A percentile compares a stretch with the other conserved stretches of the same genome.
phyloP scores from a whole-genome alignment of 2,329 filamentous ascomycete species.

The Phialophora macrospora region DNA sequence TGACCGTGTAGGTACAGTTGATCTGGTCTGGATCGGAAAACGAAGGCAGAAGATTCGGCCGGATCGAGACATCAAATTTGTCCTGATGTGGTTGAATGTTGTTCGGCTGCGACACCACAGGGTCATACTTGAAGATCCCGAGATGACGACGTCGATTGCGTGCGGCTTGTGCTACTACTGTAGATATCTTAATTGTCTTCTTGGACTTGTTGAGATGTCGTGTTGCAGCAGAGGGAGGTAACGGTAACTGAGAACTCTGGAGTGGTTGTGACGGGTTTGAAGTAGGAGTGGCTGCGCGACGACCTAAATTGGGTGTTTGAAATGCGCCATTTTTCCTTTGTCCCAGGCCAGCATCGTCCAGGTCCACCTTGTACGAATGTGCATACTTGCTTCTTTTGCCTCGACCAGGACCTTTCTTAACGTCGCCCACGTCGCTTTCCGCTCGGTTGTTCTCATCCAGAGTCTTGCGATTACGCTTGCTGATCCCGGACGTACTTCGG shows the following conservation, averaged over 20 bases:
- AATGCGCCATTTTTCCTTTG: slow-evolving; percentile 28
- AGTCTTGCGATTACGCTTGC: slow-evolving; percentile 67
- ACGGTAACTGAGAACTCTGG: slow-evolving; percentile 16
- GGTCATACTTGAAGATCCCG: slow-evolving; percentile 80
- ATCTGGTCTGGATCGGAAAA: slow-evolving; percentile 69
- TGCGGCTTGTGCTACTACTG: slow-evolving; percentile 73
- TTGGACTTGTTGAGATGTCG: slow-evolving; percentile 62
- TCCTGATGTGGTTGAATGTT: slow-evolving; percentile 45
- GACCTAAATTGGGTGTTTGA: slow-evolving; percentile 22
- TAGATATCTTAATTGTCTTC: slow-evolving; percentile 69
- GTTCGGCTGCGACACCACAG: slow-evolving; percentile 60
- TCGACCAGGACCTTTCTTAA: slow-evolving; percentile 29
- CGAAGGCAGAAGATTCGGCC: slow-evolving; percentile 74
- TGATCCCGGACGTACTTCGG: slow-evolving; percentile 55
- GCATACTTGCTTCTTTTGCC: slow-evolving; percentile 38
- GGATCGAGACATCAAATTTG: slow-evolving; percentile 63
- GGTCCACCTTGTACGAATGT: slow-evolving; percentile 38
- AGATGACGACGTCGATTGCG: slow-evolving; percentile 77
- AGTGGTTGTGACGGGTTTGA: slow-evolving; percentile 25
- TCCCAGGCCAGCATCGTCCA: slow-evolving; percentile 31
- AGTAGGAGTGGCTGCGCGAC: slow-evolving; percentile 30
- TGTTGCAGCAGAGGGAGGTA: slow-evolving; percentile 23
- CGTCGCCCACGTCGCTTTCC: slow-evolving; percentile 65
- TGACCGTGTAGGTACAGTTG: slow-evolving; percentile 88
- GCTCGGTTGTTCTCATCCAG: slow-evolving; percentile 74